Conservation (phyloP, 2,329 filamentous ascomycete genomes). For the Trichoderma sp. region DNA sequence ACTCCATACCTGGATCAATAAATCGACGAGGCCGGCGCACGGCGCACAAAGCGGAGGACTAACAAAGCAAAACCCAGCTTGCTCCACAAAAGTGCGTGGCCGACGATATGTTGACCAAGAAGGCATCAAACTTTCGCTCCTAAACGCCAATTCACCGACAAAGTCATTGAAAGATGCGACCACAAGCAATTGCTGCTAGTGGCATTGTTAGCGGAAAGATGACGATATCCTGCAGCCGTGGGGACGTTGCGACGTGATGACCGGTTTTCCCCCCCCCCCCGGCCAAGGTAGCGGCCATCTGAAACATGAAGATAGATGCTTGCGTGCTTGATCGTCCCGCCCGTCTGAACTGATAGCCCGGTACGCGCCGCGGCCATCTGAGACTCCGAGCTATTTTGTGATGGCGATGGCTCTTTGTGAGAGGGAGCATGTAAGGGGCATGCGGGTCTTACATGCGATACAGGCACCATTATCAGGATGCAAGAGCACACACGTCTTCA, state of each 20-base stretch:
- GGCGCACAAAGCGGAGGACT: constrained; percentile 1
- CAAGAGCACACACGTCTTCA: background rate
- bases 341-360: constrained; percentile 15
- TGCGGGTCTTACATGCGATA: background rate
- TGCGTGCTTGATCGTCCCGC: constrained; percentile 32
- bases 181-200: background rate
- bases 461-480: background rate
- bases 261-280: constrained; percentile 9
- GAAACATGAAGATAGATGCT: constrained; percentile 24
- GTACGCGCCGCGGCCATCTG: constrained; percentile 11
- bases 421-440: constrained; percentile 1
- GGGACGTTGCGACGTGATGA: constrained; percentile 13
- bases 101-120: background rate
- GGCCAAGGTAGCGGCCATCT: constrained; percentile 17
- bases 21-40: constrained; percentile 12
- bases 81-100: background rate
- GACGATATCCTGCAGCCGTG: background rate
- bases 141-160: background rate
- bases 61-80: background rate
- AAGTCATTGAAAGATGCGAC: background rate
- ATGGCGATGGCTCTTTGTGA: constrained; percentile 2
- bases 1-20: constrained; percentile 8
- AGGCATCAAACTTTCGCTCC: background rate
- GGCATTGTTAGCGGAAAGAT: background rate
- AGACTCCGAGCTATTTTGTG: background rate